phyloP scores from a whole-genome alignment of 116 monocot genomes.

The Dioscorea cayenensis region DNA sequence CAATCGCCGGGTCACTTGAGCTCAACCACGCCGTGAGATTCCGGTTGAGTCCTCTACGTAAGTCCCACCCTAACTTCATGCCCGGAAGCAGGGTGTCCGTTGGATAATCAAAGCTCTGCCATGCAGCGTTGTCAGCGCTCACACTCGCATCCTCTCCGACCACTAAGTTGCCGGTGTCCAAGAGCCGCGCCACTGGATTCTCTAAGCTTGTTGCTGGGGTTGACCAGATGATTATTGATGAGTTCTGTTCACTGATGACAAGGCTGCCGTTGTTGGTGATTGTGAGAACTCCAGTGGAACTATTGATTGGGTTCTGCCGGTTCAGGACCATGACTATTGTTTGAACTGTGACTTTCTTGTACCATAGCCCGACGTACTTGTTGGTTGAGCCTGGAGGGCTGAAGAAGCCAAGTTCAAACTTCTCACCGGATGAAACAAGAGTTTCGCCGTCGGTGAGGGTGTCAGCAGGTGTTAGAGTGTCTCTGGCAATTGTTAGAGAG shows the following conservation, averaged over 20 bases:
- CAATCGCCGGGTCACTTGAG: not conserved
- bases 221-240: not conserved
- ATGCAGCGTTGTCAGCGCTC: not conserved
- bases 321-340: conserved; percentile 11
- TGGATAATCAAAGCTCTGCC: conserved; percentile 53
- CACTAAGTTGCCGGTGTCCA: conserved; percentile 24
- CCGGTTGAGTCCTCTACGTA: conserved; percentile 9
- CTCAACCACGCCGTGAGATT: conserved; percentile 13
- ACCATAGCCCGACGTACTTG: conserved; percentile 18
- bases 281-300: not conserved
- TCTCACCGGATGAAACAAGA: conserved; percentile 3
- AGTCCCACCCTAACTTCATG: conserved; percentile 38
- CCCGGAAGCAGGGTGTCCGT: conserved; percentile 39
- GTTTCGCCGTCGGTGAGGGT: not conserved
- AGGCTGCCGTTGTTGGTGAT: not conserved
- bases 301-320: conserved; percentile 2
- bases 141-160: conserved; percentile 9
- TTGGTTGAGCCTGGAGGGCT: not conserved
- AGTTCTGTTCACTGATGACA: not conserved
- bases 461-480: not conserved
- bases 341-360: conserved; percentile 3
- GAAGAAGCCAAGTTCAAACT: conserved; percentile 7
- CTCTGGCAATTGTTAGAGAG: not conserved
- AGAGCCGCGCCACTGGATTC: conserved; percentile 5
- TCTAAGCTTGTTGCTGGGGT: not conserved